These are phyloP conservation scores for Anaeramoeba ignava DNA, from an alignment of 78 protist species.

Conservation along the genomic window DNA sequence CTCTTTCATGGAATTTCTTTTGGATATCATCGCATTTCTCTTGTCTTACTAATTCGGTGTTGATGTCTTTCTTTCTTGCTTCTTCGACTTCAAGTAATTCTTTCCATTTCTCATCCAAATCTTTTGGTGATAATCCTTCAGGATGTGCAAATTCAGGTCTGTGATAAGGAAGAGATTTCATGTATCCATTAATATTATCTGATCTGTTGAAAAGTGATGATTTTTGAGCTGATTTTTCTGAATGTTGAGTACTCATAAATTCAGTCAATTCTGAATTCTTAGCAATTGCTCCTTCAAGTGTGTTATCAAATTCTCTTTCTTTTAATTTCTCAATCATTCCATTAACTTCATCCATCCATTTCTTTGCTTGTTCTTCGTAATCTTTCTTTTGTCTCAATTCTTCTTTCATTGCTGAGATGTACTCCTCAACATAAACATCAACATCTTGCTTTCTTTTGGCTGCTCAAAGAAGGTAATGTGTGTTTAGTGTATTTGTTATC, in stretches of 20 bases:
- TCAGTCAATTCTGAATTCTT: no score
- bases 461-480: background rate
- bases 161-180: no score
- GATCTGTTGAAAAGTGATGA: no score
- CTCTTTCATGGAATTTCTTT: background rate
- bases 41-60: background rate
- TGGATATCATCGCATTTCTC: background rate
- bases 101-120: background rate
- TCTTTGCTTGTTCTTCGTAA: no score
- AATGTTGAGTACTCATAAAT: no score
- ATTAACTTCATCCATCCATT: no score
- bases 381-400: background rate
- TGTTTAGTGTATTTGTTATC: background rate
- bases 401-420: background rate
- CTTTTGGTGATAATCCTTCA: background rate
- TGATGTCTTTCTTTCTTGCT: background rate
- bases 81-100: background rate
- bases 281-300: no score
- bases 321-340: no score
- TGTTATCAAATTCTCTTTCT: no score
- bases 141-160: background rate
- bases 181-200: no score
- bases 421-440: background rate
- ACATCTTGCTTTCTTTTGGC: background rate
- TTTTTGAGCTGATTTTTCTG: no score